These are phyloP conservation scores for Venturia carpophila DNA, from an alignment of 2,329 filamentous ascomycete genomes.

Conservation along the genomic window DNA sequence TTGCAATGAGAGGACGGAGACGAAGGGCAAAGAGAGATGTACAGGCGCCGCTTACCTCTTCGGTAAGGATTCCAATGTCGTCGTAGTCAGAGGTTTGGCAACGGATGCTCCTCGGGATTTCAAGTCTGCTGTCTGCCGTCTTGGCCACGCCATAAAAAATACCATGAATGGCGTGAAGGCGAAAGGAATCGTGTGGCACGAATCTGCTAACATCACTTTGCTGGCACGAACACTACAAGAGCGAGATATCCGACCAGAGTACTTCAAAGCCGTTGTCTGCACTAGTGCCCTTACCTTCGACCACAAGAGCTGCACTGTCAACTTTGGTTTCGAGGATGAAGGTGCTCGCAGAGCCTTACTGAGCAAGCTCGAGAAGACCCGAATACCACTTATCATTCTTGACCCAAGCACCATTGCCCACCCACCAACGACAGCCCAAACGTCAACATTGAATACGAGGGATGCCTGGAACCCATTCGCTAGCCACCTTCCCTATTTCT, in stretches of 20 bases:
- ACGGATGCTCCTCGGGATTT: background rate
- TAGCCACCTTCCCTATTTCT: constrained; percentile 6
- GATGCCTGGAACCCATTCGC: background rate
- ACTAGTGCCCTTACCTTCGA: constrained; percentile 3
- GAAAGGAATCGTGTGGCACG: constrained; percentile 10
- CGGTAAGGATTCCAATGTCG: constrained; percentile 1
- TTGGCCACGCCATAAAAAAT: constrained; percentile 10
- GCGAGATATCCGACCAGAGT: background rate
- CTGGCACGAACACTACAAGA: constrained; percentile 1
- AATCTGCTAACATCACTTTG: constrained; percentile 1
- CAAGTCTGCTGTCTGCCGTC: background rate
- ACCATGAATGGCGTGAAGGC: background rate
- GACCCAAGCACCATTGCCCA: background rate
- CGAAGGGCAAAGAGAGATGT: background rate
- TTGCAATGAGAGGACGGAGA: background rate
- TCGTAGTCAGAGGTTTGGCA: background rate
- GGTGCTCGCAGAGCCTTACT: background rate
- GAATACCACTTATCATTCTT: background rate
- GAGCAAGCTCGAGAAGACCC: background rate
- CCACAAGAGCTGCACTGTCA: background rate
- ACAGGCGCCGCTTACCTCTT: background rate
- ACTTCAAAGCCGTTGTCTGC: background rate
- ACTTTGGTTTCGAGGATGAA: background rate
- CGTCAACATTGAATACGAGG: background rate
- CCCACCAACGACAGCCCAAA: background rate